These are phyloP conservation scores for Penicillium goetzii DNA, from an alignment of 495 filamentous ascomycete genomes.

Conservation along the genomic window DNA sequence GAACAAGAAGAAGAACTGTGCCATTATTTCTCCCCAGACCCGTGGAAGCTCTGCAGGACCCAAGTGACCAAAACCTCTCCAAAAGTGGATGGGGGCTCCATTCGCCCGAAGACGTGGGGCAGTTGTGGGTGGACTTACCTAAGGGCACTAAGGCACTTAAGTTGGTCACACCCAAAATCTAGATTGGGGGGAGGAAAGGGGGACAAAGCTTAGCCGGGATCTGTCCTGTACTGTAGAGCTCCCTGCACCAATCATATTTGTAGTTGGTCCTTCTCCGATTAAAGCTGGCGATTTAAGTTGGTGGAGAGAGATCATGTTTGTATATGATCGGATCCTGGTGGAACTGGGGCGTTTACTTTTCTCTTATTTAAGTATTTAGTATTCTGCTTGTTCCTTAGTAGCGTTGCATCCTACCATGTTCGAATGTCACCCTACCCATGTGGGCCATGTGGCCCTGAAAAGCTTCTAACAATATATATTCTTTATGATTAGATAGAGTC, in stretches of 20 bases:
- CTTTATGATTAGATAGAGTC: background rate
- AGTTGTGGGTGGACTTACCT: constrained; percentile 2
- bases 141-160: background rate
- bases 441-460: background rate
- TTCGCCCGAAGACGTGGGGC: constrained; percentile 39
- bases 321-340: background rate
- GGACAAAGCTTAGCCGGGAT: background rate
- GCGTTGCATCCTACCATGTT: background rate
- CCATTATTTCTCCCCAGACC: background rate
- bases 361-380: constrained; percentile 5
- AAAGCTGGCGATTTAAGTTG: background rate
- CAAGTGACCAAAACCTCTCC: too few species aligned
- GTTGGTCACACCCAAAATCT: background rate
- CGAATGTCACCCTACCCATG: background rate
- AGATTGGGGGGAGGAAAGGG: background rate
- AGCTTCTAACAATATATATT: background rate
- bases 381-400: background rate
- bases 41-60: constrained; percentile 10
- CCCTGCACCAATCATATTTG: background rate
- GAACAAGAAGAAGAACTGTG: background rate
- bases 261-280: background rate
- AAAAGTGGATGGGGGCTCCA: constrained; percentile 25
- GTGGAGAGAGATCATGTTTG: background rate
- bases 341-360: background rate
- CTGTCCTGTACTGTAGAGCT: background rate